A percentile compares a stretch with the other conserved stretches of the same genome.
Evolutionary conservation across 495 filamentous ascomycete species (phyloP).

Genomic region (Aspergillus homomorphus): DNA sequence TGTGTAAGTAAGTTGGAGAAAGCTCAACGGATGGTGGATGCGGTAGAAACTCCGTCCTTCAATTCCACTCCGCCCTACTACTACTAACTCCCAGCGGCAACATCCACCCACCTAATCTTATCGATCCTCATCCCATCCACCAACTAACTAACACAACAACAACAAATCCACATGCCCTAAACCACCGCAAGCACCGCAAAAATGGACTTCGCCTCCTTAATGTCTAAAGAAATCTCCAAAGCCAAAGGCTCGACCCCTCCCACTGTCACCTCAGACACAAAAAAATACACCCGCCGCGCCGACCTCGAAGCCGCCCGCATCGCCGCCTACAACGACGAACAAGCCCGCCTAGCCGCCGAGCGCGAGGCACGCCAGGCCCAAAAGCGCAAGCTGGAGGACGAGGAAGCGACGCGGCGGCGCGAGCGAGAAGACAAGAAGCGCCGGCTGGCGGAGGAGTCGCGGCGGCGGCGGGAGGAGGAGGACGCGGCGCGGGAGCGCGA

Average conservation of each 20-base stretch:
- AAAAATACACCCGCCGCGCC: slow-evolving; percentile 83
- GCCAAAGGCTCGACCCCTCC: slow-evolving; percentile 47
- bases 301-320: slow-evolving; percentile 82
- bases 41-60: too few species aligned
- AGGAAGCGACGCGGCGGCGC: slow-evolving; percentile 64
- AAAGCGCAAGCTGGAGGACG: slow-evolving; percentile 91
- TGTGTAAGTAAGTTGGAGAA: background rate
- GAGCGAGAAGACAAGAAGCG: slow-evolving; percentile 76
- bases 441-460: slow-evolving; percentile 76
- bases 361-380: slow-evolving; percentile 62
- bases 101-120: too few species aligned
- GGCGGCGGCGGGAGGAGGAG: slow-evolving; percentile 63
- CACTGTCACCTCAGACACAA: slow-evolving; percentile 37
- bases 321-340: slow-evolving; percentile 76
- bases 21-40: too few species aligned
- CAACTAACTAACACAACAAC: too few species aligned
- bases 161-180: too few species aligned
- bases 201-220: slow-evolving; percentile 94
- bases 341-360: slow-evolving; percentile 62
- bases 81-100: too few species aligned
- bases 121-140: too few species aligned
- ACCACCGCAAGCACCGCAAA: slow-evolving; percentile 17
- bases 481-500: slow-evolving; percentile 56
- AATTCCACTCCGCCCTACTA: too few species aligned
- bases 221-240: slow-evolving; percentile 86